A percentile compares a stretch with the other conserved stretches of the same genome.
Conservation (phyloP, 352 stramenopile genomes). For the Blastocystis sp. region DNA sequence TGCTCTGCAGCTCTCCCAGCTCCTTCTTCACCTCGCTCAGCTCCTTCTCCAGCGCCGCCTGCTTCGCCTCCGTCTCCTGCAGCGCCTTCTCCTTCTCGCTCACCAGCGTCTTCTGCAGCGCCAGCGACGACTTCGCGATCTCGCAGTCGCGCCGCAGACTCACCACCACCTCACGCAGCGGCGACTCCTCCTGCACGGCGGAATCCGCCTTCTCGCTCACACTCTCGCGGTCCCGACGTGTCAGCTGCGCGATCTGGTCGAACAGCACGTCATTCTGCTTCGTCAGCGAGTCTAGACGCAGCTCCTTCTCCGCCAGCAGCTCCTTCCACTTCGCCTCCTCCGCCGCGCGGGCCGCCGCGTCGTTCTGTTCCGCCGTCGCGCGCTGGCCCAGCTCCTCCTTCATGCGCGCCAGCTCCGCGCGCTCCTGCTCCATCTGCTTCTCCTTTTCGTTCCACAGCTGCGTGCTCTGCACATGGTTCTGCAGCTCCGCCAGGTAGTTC, state of each 20-base stretch:
- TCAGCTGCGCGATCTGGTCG: slow-evolving; percentile 42
- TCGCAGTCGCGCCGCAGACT: slow-evolving; percentile 49
- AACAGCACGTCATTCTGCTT: slow-evolving; percentile 62
- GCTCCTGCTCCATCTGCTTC: not conserved
- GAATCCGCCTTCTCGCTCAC: not conserved
- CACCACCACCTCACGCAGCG: slow-evolving; percentile 8
- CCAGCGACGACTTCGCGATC: slow-evolving; percentile 13
- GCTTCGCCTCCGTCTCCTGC: not conserved
- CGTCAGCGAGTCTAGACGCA: not conserved
- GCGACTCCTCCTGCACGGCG: not conserved
- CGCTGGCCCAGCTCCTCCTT: not conserved
- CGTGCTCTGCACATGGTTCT: slow-evolving; percentile 41
- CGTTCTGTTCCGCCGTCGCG: not conserved
- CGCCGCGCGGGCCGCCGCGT: not conserved
- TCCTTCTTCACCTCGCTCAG: not conserved
- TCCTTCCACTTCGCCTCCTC: not conserved
- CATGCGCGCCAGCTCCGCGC: not conserved
- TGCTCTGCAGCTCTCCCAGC: not conserved
- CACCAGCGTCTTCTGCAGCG: not conserved
- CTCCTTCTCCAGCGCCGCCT: not conserved
- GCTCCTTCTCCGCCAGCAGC: not conserved
- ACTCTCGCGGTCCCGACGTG: slow-evolving; percentile 2
- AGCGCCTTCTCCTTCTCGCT: not conserved
- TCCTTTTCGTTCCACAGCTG: slow-evolving; percentile 33
- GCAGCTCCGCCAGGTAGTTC: slow-evolving; percentile 43